Conservation (phyloP, 2,329 filamentous ascomycete genomes). For the Alternaria solani region DNA sequence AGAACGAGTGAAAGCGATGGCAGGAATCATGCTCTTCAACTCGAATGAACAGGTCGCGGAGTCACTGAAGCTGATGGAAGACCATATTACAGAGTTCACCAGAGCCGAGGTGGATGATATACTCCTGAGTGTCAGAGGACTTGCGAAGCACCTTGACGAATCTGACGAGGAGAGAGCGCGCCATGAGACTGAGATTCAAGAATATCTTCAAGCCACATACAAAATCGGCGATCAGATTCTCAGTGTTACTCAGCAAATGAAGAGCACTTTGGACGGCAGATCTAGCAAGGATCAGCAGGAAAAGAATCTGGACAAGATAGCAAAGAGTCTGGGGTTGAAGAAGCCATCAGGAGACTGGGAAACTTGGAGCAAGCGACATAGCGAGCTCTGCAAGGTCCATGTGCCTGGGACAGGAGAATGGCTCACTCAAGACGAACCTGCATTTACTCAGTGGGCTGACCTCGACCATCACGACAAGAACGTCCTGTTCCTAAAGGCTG, state of each 20-base stretch:
- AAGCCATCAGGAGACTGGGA: conserved; percentile 5
- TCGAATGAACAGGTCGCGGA: background rate
- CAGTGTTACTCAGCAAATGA: conserved; percentile 5
- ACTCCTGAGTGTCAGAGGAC: background rate
- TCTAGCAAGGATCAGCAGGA: background rate
- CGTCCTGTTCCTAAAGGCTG: background rate
- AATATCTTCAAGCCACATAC: background rate
- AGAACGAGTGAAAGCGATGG: conserved; percentile 20
- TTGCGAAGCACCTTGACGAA: background rate
- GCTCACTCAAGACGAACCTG: conserved; percentile 1
- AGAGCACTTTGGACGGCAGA: background rate
- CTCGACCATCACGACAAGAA: background rate
- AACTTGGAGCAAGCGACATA: conserved; percentile 10
- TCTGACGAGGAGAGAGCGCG: background rate
- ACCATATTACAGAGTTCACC: background rate
- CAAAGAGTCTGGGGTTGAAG: background rate
- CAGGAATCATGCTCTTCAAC: conserved; percentile 17
- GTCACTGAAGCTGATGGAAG: background rate
- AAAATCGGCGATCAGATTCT: conserved; percentile 1
- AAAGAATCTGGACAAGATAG: background rate
- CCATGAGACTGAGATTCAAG: background rate
- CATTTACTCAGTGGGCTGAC: background rate
- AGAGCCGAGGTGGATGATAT: background rate
- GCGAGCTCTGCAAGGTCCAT: conserved; percentile 7
- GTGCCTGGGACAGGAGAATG: conserved; percentile 9